Evolutionary conservation across 1,284 basidiomycete species (phyloP).

Genomic region (Ceratobasidium sp.): DNA sequence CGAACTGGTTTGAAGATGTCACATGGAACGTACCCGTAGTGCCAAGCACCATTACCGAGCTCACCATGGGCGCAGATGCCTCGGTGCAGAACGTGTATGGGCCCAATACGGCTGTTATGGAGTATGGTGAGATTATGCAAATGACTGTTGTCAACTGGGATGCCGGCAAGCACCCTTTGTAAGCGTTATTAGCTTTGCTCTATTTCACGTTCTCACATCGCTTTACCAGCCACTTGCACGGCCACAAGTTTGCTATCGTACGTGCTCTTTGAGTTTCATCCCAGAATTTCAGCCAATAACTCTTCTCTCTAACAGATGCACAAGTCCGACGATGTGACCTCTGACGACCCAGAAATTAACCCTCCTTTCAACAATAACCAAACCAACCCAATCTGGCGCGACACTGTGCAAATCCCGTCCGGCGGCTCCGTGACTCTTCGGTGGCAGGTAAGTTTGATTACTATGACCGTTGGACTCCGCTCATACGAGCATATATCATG

Average conservation of each 20-base stretch:
- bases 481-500: slow-evolving; percentile 1
- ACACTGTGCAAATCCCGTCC: slow-evolving; percentile 75
- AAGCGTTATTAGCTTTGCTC: slow-evolving; percentile 55
- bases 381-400: slow-evolving; percentile 85
- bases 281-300: neutral
- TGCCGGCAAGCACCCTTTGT: slow-evolving; percentile 83
- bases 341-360: slow-evolving; percentile 80
- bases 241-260: slow-evolving; percentile 84
- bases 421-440: slow-evolving; percentile 72
- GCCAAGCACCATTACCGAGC: slow-evolving; percentile 77
- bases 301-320: slow-evolving; percentile 50
- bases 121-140: slow-evolving; percentile 81
- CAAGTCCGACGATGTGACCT: slow-evolving; percentile 77
- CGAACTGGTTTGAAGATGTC: slow-evolving; percentile 41
- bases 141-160: slow-evolving; percentile 85
- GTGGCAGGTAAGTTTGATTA: slow-evolving; percentile 30
- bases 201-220: no score
- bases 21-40: slow-evolving; percentile 62
- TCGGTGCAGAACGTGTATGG: slow-evolving; percentile 80
- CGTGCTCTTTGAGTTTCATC: neutral
- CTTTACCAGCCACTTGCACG: slow-evolving; percentile 74
- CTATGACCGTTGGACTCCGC: neutral
- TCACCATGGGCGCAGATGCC: slow-evolving; percentile 81
- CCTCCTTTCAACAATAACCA: slow-evolving; percentile 81
- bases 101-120: slow-evolving; percentile 73